These are phyloP conservation scores for Trichoderma pleuroti DNA, from an alignment of 2,329 filamentous ascomycete species.

Conservation along the genomic window DNA sequence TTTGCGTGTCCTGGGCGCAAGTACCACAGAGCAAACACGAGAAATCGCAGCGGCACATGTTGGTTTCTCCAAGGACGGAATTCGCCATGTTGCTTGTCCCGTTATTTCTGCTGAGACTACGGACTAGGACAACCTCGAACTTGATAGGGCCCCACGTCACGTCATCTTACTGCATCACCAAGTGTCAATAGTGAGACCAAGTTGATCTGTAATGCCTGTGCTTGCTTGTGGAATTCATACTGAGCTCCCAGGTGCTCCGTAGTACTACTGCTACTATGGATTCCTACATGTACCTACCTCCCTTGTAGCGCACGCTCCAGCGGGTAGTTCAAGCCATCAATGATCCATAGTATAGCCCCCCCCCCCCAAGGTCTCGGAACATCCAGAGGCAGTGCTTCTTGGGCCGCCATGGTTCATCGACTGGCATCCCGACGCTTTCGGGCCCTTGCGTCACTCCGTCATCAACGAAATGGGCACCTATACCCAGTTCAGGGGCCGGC, in stretches of 20 bases:
- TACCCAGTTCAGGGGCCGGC: slow-evolving; percentile 14
- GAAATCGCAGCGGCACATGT: not conserved
- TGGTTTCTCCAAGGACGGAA: not conserved
- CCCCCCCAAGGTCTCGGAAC: not conserved
- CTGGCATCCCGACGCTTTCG: not conserved
- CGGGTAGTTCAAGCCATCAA: not conserved
- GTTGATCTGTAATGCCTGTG: not conserved
- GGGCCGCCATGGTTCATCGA: not conserved
- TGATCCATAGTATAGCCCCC: no score
- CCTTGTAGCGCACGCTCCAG: not conserved
- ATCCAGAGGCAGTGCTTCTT: not conserved
- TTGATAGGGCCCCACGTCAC: slow-evolving; percentile 7
- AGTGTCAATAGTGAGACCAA: not conserved
- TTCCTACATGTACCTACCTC: not conserved
- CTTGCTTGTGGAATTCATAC: not conserved
- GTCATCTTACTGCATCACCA: slow-evolving; percentile 4
- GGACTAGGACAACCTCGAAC: not conserved
- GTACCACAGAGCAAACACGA: not conserved
- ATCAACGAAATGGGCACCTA: not conserved
- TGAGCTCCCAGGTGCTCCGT: not conserved
- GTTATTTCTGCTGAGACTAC: not conserved
- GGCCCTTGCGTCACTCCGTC: slow-evolving; percentile 19
- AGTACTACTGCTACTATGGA: not conserved
- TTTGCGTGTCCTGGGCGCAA: not conserved
- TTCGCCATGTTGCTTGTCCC: not conserved